Evolutionary conservation across 768 basidiomycete species (phyloP).

Genomic region (Favolaschia claudopus): DNA sequence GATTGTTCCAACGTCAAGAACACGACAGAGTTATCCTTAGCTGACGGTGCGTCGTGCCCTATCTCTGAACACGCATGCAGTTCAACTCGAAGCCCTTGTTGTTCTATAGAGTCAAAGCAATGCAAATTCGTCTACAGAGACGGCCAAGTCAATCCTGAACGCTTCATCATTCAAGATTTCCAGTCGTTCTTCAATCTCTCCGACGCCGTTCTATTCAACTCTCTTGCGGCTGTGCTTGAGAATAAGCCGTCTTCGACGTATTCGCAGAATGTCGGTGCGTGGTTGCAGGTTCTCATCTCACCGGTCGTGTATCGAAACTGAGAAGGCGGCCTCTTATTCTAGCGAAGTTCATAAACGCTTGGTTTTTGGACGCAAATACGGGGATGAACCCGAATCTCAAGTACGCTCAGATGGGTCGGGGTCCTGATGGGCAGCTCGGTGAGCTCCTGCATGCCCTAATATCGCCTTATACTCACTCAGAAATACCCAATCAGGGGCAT

Average conservation of each 20-base stretch:
- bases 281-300: background rate
- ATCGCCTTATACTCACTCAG: background rate
- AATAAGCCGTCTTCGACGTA: no score
- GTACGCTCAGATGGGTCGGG: constrained; percentile 60
- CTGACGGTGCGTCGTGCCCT: constrained; percentile 49
- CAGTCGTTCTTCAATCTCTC: constrained; percentile 63
- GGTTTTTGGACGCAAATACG: constrained; percentile 65
- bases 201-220: constrained; percentile 66
- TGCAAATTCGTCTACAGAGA: constrained; percentile 67
- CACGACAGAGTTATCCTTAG: constrained; percentile 57
- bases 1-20: constrained; percentile 67
- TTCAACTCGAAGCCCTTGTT: no score
- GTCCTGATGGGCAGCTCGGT: constrained; percentile 47
- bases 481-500: constrained; percentile 4
- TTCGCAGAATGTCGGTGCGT: constrained; percentile 47
- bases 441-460: constrained; percentile 16
- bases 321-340: background rate
- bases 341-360: constrained; percentile 58
- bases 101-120: constrained; percentile 57
- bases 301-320: background rate
- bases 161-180: constrained; percentile 59
- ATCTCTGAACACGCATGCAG: background rate
- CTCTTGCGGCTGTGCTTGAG: constrained; percentile 53
- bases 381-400: constrained; percentile 72
- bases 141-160: constrained; percentile 72